Percentiles rank a stretch among this genome's conserved stretches.
Conservation (phyloP, 2,329 filamentous ascomycete genomes). For the Piedraia hortae region DNA sequence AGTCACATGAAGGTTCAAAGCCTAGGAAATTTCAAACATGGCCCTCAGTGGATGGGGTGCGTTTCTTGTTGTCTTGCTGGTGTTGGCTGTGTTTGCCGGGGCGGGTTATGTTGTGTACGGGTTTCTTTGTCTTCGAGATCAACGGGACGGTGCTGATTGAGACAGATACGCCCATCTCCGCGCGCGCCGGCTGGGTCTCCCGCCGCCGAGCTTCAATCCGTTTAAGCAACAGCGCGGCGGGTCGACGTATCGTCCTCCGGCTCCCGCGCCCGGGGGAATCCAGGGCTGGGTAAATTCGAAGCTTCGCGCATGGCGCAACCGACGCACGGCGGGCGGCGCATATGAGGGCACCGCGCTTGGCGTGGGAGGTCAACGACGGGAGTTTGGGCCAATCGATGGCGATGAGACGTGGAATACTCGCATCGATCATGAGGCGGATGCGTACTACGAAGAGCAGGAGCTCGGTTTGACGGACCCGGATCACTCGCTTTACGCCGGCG, state of each 20-base stretch:
- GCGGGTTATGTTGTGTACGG: slow-evolving; percentile 33
- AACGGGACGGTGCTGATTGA: slow-evolving; percentile 1
- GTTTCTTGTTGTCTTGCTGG: slow-evolving; percentile 44
- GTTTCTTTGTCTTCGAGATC: background rate
- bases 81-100: slow-evolving; percentile 29
- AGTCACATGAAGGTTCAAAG: too few relatives aligned
- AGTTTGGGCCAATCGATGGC: slow-evolving; percentile 44
- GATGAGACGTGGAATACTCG: slow-evolving; percentile 69
- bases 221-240: slow-evolving; percentile 22
- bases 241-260: slow-evolving; percentile 20
- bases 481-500: slow-evolving; percentile 15
- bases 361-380: slow-evolving; percentile 17
- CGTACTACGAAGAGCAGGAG: slow-evolving; percentile 58
- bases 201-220: slow-evolving; percentile 41
- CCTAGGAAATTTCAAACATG: too few relatives aligned
- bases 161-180: slow-evolving; percentile 37
- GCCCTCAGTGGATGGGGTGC: slow-evolving; percentile 22
- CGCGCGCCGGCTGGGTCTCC: slow-evolving; percentile 46
- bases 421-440: slow-evolving; percentile 42
- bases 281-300: slow-evolving; percentile 47
- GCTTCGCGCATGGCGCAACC: slow-evolving; percentile 34
- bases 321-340: slow-evolving; percentile 30
- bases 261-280: slow-evolving; percentile 32
- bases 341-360: slow-evolving; percentile 11
- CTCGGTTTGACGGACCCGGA: slow-evolving; percentile 26